Evolutionary conservation across 768 basidiomycete species (phyloP), one percentile per base, ranked within the genome.

Genomic region (Cantharellus anzutake): DNA sequence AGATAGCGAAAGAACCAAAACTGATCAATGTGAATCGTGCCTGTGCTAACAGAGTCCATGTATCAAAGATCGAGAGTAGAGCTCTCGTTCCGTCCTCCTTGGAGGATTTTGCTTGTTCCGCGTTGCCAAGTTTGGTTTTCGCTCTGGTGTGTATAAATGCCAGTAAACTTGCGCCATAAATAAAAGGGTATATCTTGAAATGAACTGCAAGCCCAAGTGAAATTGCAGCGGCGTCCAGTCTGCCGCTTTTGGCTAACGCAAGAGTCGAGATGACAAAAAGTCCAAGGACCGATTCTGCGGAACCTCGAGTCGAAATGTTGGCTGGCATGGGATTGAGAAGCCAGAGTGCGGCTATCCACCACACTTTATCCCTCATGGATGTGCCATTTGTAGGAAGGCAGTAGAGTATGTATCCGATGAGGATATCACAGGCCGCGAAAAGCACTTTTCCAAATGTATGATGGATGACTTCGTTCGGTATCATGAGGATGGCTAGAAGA

Each of bases 131-230:
- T 55, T 55, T 35, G 2, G 34, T 55, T 35, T 55, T 7, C 16
- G 11, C 34, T n/a, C 52, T 35, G 7, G 52, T 44, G n/a, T 70
- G 69, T 55, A 84, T 70, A 50, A 78, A 74, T 0, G 80, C 78
- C 59, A 91, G 71, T 62, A 88, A 82, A 42, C 81, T 78, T n/a
- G 84, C 76, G 0, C 84, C 87, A 68, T 97, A 97, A 60, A 99
- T 80, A 64, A 93, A 74, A 0, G 96, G 96, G 67, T 96, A 98
- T 60, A 99, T 88, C 72, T 99, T 99, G 88, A 91, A 94, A 66
- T 97, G 92, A 0, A 90, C 82, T 62, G 86, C 83, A 44, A 91
- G 65, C 0, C 91, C 96, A 29, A 93, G 74, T 59, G 83, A 66
- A 3, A 87, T 64, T 0, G 89, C 92, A 0, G 89, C 80, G 2